These are phyloP conservation scores for Cercospora sp. DNA, from an alignment of 2,329 filamentous ascomycete species.

Conservation along the genomic window DNA sequence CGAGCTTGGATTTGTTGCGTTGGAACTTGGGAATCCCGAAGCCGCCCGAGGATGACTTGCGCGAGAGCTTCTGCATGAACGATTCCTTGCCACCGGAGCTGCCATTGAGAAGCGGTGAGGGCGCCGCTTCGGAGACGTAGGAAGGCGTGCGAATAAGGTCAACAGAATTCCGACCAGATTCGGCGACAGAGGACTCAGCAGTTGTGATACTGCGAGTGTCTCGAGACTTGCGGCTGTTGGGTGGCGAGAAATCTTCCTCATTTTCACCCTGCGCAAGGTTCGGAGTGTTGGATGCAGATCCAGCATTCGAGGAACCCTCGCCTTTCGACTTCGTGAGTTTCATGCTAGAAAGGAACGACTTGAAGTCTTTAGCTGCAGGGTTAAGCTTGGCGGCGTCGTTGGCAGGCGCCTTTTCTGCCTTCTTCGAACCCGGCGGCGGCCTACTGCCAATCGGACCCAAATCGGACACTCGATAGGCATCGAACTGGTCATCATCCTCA, in stretches of 20 bases:
- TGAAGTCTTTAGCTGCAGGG: constrained; percentile 86
- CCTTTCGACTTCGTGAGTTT: constrained; percentile 42
- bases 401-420: constrained; percentile 21
- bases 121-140: constrained; percentile 43
- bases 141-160: constrained; percentile 36
- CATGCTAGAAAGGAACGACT: constrained; percentile 59
- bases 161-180: constrained; percentile 32
- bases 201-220: constrained; percentile 43
- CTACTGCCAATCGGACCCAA: constrained; percentile 73
- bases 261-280: constrained; percentile 31
- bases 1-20: constrained; percentile 40
- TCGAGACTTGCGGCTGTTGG: constrained; percentile 44
- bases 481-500: constrained; percentile 47
- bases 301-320: constrained; percentile 19
- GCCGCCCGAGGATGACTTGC: constrained; percentile 50
- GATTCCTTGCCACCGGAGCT: constrained; percentile 45
- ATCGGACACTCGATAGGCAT: constrained; percentile 50
- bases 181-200: constrained; percentile 36
- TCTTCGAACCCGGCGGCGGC: constrained; percentile 44
- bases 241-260: constrained; percentile 38
- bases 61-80: constrained; percentile 53
- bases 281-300: constrained; percentile 25
- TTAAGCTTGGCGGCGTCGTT: constrained; percentile 66
- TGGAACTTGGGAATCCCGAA: constrained; percentile 44
- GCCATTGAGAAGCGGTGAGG: constrained; percentile 39